phyloP scores from a whole-genome alignment of 2,329 filamentous ascomycete genomes.

The Fusarium agapanthi region DNA sequence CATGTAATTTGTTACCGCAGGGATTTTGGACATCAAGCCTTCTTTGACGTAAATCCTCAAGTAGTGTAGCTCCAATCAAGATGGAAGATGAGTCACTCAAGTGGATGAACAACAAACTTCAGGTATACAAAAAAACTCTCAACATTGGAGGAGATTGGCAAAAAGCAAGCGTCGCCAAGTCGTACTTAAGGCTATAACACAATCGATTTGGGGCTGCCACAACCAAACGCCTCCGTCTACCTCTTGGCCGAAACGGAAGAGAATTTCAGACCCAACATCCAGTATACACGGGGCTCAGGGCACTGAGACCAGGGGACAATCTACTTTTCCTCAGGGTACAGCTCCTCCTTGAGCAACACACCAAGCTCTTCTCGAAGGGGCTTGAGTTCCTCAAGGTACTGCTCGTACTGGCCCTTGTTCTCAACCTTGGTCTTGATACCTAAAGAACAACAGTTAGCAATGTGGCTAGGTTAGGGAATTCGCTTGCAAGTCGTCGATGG shows the following conservation, averaged over 20 bases:
- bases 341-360: slow-evolving; percentile 87
- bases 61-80: background rate
- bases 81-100: background rate
- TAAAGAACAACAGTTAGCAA: slow-evolving; percentile 50
- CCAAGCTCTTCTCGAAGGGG: slow-evolving; percentile 92
- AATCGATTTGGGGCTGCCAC: slow-evolving; percentile 46
- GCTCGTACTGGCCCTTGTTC: slow-evolving; percentile 96
- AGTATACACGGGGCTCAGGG: slow-evolving; percentile 46
- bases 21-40: background rate
- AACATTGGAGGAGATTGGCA: slow-evolving; percentile 36
- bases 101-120: background rate
- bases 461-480: background rate
- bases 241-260: too few species aligned
- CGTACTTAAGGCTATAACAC: slow-evolving; percentile 43
- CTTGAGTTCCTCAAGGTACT: slow-evolving; percentile 95
- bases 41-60: background rate
- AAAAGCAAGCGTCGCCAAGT: slow-evolving; percentile 37
- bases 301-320: slow-evolving; percentile 38
- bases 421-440: slow-evolving; percentile 99
- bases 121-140: slow-evolving; percentile 31
- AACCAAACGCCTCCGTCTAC: slow-evolving; percentile 45
- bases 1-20: background rate
- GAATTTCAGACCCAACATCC: too few species aligned
- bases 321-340: slow-evolving; percentile 77
- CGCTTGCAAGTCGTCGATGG: background rate